These are phyloP conservation scores for Salvia hispanica DNA, from an alignment of 257 asterid genomes.

Conservation along the genomic window DNA sequence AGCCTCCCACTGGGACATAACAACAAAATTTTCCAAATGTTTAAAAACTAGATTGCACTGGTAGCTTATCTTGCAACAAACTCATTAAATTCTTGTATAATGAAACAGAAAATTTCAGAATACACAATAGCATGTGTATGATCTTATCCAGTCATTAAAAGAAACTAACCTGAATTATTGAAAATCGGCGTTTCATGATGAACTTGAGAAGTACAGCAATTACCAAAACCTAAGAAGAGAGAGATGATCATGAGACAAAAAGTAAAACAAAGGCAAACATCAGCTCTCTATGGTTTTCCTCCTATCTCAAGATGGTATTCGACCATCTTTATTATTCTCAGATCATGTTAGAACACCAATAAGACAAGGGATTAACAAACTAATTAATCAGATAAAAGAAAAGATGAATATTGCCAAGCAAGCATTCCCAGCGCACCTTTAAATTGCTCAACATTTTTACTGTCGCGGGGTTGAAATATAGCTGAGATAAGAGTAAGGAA, in stretches of 20 bases:
- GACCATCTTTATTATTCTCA: constrained; percentile 4
- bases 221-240: constrained; percentile 69
- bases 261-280: constrained; percentile 27
- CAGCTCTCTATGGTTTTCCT: too few species aligned
- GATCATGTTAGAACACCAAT: constrained; percentile 8
- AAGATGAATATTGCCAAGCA: too few species aligned
- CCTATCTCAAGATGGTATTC: too few species aligned
- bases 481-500: constrained; percentile 46
- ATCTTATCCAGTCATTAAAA: background rate
- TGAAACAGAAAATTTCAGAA: constrained; percentile 6
- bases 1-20: constrained; percentile 84
- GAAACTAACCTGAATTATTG: constrained; percentile 84
- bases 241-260: too few species aligned
- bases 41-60: background rate
- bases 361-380: constrained; percentile 21
- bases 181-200: constrained; percentile 88
- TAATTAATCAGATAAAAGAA: background rate
- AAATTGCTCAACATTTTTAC: constrained; percentile 99
- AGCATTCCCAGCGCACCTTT: constrained; percentile 54
- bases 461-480: constrained; percentile 96
- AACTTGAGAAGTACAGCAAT: constrained; percentile 89
- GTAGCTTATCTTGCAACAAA: constrained; percentile 21
- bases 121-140: background rate
- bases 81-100: constrained; percentile 20
- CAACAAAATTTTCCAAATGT: too few species aligned